Conservation (phyloP, 345 rosid species). For the Populus pruinosa region DNA sequence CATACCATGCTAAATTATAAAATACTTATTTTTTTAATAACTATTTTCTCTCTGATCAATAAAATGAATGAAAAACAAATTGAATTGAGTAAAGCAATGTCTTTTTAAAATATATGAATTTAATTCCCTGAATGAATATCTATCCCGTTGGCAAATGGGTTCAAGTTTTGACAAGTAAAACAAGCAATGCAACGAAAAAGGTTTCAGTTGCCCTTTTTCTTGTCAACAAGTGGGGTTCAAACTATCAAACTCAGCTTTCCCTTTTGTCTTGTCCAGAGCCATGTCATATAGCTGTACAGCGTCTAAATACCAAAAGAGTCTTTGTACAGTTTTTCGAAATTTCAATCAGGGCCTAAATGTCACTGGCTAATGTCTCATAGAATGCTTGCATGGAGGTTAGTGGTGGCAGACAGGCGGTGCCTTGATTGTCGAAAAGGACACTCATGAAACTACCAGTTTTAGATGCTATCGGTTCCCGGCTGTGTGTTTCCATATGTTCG, state of each 20-base stretch:
- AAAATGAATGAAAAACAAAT: too few relatives aligned
- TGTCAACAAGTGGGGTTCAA: neutral
- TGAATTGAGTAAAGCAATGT: too few relatives aligned
- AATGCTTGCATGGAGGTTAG: neutral
- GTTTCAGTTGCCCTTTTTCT: neutral
- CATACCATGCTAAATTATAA: too few relatives aligned
- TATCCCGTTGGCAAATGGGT: neutral
- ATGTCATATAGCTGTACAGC: neutral
- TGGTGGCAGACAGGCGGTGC: slow-evolving; percentile 3
- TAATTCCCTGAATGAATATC: too few relatives aligned
- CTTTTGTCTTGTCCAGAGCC: neutral
- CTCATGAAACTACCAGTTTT: neutral
- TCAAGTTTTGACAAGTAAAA: neutral
- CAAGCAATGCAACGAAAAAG: neutral
- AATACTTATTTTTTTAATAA: too few relatives aligned
- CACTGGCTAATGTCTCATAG: neutral
- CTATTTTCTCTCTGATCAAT: too few relatives aligned
- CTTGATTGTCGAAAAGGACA: neutral
- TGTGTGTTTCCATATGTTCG: neutral
- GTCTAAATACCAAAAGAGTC: neutral
- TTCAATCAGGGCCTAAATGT: too few relatives aligned
- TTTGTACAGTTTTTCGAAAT: neutral
- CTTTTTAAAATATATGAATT: too few relatives aligned
- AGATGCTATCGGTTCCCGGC: slow-evolving; percentile 10
- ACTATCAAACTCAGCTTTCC: neutral